Conservation (phyloP, 2,329 filamentous ascomycete genomes). For the Ophiocordyceps camponoti-rufipedis region DNA sequence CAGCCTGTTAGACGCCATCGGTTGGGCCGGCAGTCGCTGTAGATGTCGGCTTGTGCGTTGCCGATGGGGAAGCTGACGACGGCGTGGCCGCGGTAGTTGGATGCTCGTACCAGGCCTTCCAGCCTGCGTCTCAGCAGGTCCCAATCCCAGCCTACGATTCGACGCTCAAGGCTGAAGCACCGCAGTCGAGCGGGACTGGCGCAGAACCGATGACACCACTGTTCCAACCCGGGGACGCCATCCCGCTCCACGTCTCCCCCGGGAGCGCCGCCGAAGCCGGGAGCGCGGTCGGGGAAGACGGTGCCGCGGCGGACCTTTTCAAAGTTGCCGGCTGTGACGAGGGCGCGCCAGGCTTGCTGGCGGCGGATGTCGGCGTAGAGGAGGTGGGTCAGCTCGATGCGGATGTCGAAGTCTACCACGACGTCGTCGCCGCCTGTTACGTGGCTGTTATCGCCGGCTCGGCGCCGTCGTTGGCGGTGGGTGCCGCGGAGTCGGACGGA, state of each 20-base stretch:
- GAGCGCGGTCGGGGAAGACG: slow-evolving; percentile 31
- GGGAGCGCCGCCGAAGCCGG: slow-evolving; percentile 18
- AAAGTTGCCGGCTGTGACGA: slow-evolving; percentile 36
- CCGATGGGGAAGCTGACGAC: slow-evolving; percentile 39
- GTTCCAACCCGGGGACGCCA: slow-evolving; percentile 16
- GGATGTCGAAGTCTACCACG: slow-evolving; percentile 40
- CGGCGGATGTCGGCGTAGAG: slow-evolving; percentile 27
- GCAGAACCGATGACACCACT: slow-evolving; percentile 55
- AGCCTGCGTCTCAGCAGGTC: slow-evolving; percentile 31
- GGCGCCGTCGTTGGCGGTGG: slow-evolving; percentile 23
- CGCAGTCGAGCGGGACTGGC: slow-evolving; percentile 38
- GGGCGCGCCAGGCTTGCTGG: slow-evolving; percentile 19
- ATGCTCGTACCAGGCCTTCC: slow-evolving; percentile 37
- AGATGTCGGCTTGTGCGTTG: slow-evolving; percentile 39
- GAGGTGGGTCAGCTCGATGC: slow-evolving; percentile 38
- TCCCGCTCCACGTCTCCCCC: slow-evolving; percentile 5
- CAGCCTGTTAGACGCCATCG: slow-evolving; percentile 44
- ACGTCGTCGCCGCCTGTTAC: slow-evolving; percentile 24
- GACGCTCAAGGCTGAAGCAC: slow-evolving; percentile 30
- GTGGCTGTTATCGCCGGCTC: slow-evolving; percentile 15
- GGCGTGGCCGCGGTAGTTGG: slow-evolving; percentile 48
- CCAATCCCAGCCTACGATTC: slow-evolving; percentile 42
- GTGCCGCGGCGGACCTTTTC: slow-evolving; percentile 49
- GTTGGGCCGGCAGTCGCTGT: slow-evolving; percentile 44
- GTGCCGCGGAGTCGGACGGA: slow-evolving; percentile 33